Evolutionary conservation across 1,139 yeast species (phyloP).

Genomic region (Pichia norvegensis): DNA sequence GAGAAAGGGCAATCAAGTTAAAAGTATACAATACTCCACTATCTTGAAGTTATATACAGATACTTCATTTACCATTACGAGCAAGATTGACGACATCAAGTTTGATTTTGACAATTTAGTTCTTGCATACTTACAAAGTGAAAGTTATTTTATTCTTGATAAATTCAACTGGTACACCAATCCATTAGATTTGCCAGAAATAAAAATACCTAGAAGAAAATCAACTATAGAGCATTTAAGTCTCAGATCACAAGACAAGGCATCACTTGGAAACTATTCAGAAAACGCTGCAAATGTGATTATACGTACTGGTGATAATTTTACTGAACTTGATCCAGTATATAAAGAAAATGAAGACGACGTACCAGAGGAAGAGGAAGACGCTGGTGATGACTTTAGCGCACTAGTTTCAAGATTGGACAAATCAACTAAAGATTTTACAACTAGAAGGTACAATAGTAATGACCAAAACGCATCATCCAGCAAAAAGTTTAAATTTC

Average conservation of each 20-base stretch:
- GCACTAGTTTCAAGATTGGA: constrained; percentile 47
- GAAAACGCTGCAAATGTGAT: constrained; percentile 52
- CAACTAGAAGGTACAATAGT: constrained; percentile 6
- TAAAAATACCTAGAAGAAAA: constrained; percentile 34
- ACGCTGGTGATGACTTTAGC: constrained; percentile 32
- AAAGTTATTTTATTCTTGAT: constrained; percentile 59
- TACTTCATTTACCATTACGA: constrained; percentile 3
- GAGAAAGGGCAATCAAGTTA: constrained; percentile 21
- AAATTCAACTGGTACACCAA: constrained; percentile 42
- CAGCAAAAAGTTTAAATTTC: constrained; percentile 27
- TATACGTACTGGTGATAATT: constrained; percentile 58
- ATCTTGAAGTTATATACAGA: constrained; percentile 33
- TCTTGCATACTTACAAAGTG: constrained; percentile 68
- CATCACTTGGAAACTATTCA: constrained; percentile 60
- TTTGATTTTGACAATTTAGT: constrained; percentile 37
- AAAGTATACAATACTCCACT: constrained; percentile 44
- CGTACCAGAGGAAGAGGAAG: constrained; percentile 24
- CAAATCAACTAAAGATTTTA: constrained; percentile 6
- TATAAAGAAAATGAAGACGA: constrained; percentile 37
- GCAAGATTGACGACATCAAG: constrained; percentile 30
- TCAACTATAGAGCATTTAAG: constrained; percentile 25
- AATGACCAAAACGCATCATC: constrained; percentile 9
- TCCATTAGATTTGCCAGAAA: constrained; percentile 18
- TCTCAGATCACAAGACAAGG: constrained; percentile 47
- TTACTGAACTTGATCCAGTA: constrained; percentile 40